These are phyloP conservation scores for Cyclotella baltica DNA, from an alignment of 108 stramenopile species.

Conservation along the genomic window DNA sequence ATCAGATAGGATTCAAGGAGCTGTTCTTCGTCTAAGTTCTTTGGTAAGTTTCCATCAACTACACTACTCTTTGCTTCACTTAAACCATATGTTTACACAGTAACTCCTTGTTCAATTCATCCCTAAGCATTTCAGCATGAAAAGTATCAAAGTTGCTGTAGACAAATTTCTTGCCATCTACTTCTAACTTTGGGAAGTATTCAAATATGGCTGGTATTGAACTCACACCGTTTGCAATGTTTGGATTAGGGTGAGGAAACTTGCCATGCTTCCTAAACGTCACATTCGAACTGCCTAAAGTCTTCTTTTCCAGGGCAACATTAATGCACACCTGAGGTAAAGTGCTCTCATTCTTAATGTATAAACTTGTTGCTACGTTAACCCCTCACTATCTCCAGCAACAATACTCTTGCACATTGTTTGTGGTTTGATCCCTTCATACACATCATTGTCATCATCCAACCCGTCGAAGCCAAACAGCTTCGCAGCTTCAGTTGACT, in stretches of 20 bases:
- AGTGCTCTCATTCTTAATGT: too few relatives aligned
- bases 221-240: not conserved
- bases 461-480: too few relatives aligned
- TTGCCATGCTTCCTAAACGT: not conserved
- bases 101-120: not conserved
- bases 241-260: not conserved
- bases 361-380: too few relatives aligned
- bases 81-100: not conserved
- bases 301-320: too few relatives aligned
- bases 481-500: too few relatives aligned
- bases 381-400: too few relatives aligned
- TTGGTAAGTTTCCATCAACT: too few relatives aligned
- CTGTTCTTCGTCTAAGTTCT: not conserved
- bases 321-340: too few relatives aligned
- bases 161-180: not conserved
- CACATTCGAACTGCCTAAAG: not conserved
- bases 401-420: too few relatives aligned
- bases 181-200: not conserved
- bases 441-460: too few relatives aligned
- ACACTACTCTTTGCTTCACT: not conserved
- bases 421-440: too few relatives aligned
- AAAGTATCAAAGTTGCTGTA: not conserved
- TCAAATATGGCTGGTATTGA: not conserved
- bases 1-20: not conserved
- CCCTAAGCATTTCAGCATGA: not conserved